Percentiles rank a stretch among this genome's conserved stretches.
Evolutionary conservation across 257 asterid species (phyloP).

Genomic region (Lithospermum erythrorhizon): DNA sequence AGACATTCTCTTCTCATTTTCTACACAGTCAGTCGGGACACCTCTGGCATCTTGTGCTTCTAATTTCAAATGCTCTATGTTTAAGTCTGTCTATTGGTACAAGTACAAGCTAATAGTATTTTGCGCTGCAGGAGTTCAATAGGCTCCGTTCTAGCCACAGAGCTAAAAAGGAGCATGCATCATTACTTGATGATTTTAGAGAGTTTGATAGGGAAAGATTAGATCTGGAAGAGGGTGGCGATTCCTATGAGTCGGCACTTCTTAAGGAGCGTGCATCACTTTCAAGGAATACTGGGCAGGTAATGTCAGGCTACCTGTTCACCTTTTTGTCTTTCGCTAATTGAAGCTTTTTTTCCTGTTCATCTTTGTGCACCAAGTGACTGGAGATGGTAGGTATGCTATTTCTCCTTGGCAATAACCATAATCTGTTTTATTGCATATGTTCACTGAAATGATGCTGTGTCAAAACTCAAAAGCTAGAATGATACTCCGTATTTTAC

Average conservation of each 20-base stretch:
- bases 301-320: conserved; percentile 11
- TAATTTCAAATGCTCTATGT: background rate
- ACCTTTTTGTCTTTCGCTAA: background rate
- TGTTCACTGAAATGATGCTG: background rate
- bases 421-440: background rate
- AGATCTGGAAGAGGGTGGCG: conserved; percentile 88
- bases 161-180: conserved; percentile 94
- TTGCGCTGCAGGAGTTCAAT: conserved; percentile 57
- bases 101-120: conserved; percentile 1
- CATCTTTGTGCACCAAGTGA: too few species aligned
- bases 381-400: too few species aligned
- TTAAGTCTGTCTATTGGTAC: background rate
- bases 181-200: conserved; percentile 90
- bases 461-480: background rate
- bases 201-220: conserved; percentile 88
- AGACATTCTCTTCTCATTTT: background rate
- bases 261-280: conserved; percentile 81
- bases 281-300: conserved; percentile 80
- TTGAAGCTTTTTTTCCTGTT: background rate
- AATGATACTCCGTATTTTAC: too few species aligned
- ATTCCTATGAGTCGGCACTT: conserved; percentile 74
- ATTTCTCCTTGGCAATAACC: too few species aligned
- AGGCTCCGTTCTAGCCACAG: conserved; percentile 78
- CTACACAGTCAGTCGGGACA: background rate
- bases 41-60: background rate